A percentile compares a stretch with the other conserved stretches of the same genome.
phyloP scores from a whole-genome alignment of 768 basidiomycete genomes.

The Brasilioporus rufonigricans region DNA sequence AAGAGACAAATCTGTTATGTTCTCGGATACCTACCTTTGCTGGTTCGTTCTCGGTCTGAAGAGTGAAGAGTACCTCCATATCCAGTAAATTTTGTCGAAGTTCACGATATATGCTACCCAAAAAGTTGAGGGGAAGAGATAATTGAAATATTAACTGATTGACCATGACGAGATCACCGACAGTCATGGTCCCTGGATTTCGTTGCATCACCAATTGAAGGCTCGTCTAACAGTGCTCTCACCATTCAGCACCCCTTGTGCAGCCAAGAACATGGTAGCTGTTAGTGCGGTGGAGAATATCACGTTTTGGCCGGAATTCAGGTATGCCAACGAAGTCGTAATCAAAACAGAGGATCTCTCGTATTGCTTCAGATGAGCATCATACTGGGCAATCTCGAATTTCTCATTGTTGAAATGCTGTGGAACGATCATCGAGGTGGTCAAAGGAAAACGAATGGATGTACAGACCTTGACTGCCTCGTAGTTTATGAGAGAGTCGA shows the following conservation, averaged over 20 bases:
- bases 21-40: constrained; percentile 44
- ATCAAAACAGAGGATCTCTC: constrained; percentile 94
- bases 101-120: constrained; percentile 97
- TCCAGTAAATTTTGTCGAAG: constrained; percentile 94
- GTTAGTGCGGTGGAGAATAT: constrained; percentile 96
- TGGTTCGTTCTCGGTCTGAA: constrained; percentile 78
- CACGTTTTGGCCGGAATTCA: constrained; percentile 96
- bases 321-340: constrained; percentile 86
- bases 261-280: constrained; percentile 93
- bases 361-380: constrained; percentile 80
- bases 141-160: constrained; percentile 98
- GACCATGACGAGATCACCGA: constrained; percentile 98
- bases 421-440: not conserved
- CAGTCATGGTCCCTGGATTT: constrained; percentile 85
- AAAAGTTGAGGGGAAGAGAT: constrained; percentile 93
- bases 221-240: not conserved
- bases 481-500: constrained; percentile 96
- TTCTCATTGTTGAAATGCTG: constrained; percentile 98
- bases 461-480: constrained; percentile 90
- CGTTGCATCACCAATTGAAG: not conserved
- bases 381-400: constrained; percentile 89
- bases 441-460: not conserved
- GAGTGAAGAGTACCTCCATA: constrained; percentile 93
- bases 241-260: constrained; percentile 93
- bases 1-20: not conserved